Conservation (phyloP, 192 early-diverging fungal species). For the Pilaira anomala region DNA sequence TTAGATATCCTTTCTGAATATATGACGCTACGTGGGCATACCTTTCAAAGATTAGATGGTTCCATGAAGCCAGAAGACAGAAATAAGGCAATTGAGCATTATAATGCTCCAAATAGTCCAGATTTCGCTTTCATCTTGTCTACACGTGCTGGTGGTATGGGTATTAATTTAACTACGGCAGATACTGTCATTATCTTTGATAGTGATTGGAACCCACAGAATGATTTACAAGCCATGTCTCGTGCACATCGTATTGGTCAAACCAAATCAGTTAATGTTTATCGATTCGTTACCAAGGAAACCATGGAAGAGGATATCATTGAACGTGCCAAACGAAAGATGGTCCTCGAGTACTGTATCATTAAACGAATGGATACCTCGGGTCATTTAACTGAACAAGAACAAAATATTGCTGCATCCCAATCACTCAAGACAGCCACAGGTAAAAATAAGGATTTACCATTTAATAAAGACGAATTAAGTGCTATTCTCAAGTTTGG, state of each 20-base stretch:
- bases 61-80: constrained; percentile 82
- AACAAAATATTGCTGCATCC: constrained; percentile 8
- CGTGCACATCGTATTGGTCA: constrained; percentile 98
- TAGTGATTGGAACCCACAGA: constrained; percentile 94
- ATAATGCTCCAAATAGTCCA: constrained; percentile 86
- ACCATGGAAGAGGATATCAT: constrained; percentile 98
- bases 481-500: constrained; percentile 97
- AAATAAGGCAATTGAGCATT: constrained; percentile 96
- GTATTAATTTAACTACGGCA: constrained; percentile 94
- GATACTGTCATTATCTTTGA: constrained; percentile 98
- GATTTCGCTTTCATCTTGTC: constrained; percentile 97
- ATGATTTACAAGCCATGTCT: constrained; percentile 96
- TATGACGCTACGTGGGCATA: constrained; percentile 78
- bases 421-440: constrained; percentile 39
- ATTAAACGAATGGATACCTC: constrained; percentile 87
- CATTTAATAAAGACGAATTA: constrained; percentile 86
- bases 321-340: constrained; percentile 98
- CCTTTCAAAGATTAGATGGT: constrained; percentile 93
- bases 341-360: constrained; percentile 99
- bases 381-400: constrained; percentile 27
- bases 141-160: constrained; percentile 96
- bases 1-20: constrained; percentile 97
- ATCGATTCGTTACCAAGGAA: constrained; percentile 94
- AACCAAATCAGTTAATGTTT: constrained; percentile 95
- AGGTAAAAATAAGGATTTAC: constrained; percentile 27